Evolutionary conservation across 768 basidiomycete species (phyloP).

Genomic region (Russula compacta): DNA sequence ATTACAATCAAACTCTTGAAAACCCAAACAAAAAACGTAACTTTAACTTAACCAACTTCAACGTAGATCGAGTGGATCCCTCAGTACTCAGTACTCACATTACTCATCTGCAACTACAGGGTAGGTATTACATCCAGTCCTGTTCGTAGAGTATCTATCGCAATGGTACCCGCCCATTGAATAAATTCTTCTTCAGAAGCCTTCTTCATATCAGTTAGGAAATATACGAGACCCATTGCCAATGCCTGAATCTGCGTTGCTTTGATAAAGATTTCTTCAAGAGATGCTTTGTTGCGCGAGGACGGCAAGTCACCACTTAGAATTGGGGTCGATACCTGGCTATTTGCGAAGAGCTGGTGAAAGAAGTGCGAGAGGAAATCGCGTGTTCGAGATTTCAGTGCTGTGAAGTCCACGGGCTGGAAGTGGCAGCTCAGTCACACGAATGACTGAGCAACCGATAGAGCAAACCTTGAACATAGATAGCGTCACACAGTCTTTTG

Average conservation of each 20-base stretch:
- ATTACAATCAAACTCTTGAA: too few relatives aligned
- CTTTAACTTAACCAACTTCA: too few relatives aligned
- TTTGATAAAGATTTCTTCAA: conserved; percentile 79
- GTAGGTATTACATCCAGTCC: conserved; percentile 48
- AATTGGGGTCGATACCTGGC: conserved; percentile 65
- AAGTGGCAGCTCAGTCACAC: neutral
- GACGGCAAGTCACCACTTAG: conserved; percentile 34
- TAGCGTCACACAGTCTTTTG: conserved; percentile 69
- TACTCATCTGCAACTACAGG: conserved; percentile 16
- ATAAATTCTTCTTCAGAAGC: conserved; percentile 35
- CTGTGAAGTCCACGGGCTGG: conserved; percentile 83
- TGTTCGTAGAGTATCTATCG: conserved; percentile 58
- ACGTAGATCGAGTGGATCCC: too few relatives aligned
- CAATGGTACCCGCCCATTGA: conserved; percentile 59
- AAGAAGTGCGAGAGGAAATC: conserved; percentile 68
- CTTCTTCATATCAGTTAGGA: conserved; percentile 39
- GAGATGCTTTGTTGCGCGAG: conserved; percentile 43
- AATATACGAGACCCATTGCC: conserved; percentile 68
- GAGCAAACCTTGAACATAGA: conserved; percentile 69
- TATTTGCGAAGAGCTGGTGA: conserved; percentile 57
- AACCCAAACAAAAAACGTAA: too few relatives aligned
- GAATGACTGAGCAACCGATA: neutral
- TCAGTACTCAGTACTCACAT: too few relatives aligned
- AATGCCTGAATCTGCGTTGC: conserved; percentile 55
- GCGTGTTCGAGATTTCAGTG: conserved; percentile 51